Evolutionary conservation across 306 rosid genomes (phyloP).

Genomic region (Gastrolobium bilobum): DNA sequence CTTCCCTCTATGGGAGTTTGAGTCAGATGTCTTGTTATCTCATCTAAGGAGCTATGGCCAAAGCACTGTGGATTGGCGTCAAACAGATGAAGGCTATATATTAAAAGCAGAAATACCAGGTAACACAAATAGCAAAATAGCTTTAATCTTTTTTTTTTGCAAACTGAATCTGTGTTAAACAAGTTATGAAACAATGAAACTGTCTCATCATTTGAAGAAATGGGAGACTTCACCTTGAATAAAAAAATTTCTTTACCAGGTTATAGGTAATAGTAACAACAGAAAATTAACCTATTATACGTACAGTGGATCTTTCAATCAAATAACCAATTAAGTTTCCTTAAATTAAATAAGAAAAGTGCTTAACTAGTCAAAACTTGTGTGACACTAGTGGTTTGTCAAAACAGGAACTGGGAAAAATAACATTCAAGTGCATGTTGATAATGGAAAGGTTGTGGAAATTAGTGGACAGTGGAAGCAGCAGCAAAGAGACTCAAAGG

Average conservation of each 20-base stretch:
- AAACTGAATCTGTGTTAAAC: constrained; percentile 31
- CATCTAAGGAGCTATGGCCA: constrained; percentile 67
- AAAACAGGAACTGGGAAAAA: constrained; percentile 79
- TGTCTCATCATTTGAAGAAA: constrained; percentile 37
- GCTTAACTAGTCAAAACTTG: constrained; percentile 46
- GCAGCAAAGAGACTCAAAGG: constrained; percentile 67
- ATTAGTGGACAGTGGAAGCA: constrained; percentile 88
- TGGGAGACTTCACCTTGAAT: constrained; percentile 41
- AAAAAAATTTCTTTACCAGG: constrained; percentile 22
- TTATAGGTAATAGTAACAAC: constrained; percentile 37
- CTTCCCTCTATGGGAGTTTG: constrained; percentile 96
- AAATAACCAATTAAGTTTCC: constrained; percentile 43
- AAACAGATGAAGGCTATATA: constrained; percentile 70
- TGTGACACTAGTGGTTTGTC: constrained; percentile 54
- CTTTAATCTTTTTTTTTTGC: not conserved
- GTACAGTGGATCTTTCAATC: constrained; percentile 25
- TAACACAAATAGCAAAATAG: constrained; percentile 10
- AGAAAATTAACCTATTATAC: constrained; percentile 13
- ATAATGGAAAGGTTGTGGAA: constrained; percentile 82
- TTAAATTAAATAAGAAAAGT: constrained; percentile 38
- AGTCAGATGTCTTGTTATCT: constrained; percentile 76
- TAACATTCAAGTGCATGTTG: constrained; percentile 68
- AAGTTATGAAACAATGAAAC: constrained; percentile 45
- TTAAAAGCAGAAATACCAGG: constrained; percentile 88
- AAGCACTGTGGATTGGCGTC: constrained; percentile 78